Percentiles rank a stretch among this genome's conserved stretches.
Conservation (phyloP, 2,329 filamentous ascomycete genomes). For the Penicillium frequentans region DNA sequence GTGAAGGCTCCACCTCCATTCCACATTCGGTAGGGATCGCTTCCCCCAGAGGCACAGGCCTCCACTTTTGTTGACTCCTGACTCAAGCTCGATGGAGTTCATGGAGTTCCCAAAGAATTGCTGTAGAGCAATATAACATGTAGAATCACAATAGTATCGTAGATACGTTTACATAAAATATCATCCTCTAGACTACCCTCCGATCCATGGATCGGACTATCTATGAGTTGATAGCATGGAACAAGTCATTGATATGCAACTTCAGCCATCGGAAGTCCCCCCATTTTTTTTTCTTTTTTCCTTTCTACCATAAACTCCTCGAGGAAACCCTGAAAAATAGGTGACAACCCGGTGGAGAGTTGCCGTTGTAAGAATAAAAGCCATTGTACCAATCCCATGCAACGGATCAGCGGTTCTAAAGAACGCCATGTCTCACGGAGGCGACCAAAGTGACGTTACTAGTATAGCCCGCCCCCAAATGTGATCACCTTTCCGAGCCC, state of each 20-base stretch:
- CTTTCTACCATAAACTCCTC: not conserved
- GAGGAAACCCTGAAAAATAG: not conserved
- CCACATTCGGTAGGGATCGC: slow-evolving; percentile 16
- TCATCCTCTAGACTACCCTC: not conserved
- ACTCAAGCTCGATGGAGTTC: not conserved
- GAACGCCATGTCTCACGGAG: slow-evolving; percentile 19
- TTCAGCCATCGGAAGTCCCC: slow-evolving; percentile 5
- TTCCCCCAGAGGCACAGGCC: slow-evolving; percentile 14
- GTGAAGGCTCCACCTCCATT: slow-evolving; percentile 5
- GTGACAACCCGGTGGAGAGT: not conserved
- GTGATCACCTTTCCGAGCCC: not conserved
- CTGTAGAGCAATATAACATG: not conserved
- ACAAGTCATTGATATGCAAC: not conserved
- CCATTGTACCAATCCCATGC: slow-evolving; percentile 5
- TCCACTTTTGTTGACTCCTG: slow-evolving; percentile 15
- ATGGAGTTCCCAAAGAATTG: not conserved
- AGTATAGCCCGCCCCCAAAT: not conserved
- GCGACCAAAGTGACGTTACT: not conserved
- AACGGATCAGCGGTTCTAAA: slow-evolving; percentile 9
- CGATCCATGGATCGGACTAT: not conserved
- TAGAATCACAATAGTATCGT: no score
- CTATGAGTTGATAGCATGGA: not conserved
- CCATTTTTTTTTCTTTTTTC: not conserved
- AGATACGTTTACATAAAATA: not conserved
- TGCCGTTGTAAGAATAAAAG: slow-evolving; percentile 1